Evolutionary conservation across 352 stramenopile species (phyloP), one percentile per base, ranked within the genome.

Genomic region (Phytopythium delawarense): DNA sequence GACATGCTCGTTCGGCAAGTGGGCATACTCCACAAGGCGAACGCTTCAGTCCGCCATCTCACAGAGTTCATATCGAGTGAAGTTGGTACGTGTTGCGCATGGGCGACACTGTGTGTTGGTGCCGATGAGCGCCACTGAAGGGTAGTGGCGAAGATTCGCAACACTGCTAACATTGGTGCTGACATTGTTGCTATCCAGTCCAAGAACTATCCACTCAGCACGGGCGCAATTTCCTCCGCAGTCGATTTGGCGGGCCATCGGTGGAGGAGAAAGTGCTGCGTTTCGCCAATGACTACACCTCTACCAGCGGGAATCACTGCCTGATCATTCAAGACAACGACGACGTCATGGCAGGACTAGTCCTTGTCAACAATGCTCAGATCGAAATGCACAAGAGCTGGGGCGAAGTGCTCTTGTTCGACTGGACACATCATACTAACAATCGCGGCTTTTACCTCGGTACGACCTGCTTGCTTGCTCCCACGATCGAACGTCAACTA

Each of bases 361-460:
- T 69, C 8, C 25, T 66, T 0, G 46, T 76, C 0, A 65, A 69
- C 32, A 21, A 28, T 0, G 49, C 50, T 7, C 67, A 74, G 25
- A 58, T 52, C 2, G 51, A 44, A 5, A 32, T 65, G 0, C 64
- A 66, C 34, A 34, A 57, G 28, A 52, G 59, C n/a, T 76, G 63
- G 63, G 63, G 57, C 1, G 61, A 70, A 23, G 62, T 20, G 45
- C 39, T 74, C 11, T 16, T 74, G 4, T 18, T 74, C 1, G 63
- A 74, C 53, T 66, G 60, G 57, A 74, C 67, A 6, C 67, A 71
- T 30, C 61, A 66, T 21, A 72, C 61, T 2, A 72, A 67, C 62
- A 69, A 71, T 44, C 12, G 63, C 3, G 64, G 61, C 1, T 66
- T 60, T 46, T 63, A 66, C 23, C 46, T 74, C 9, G 67, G 67